phyloP scores from a whole-genome alignment of 495 filamentous ascomycete species.

The Hyaloscypha variabilis region DNA sequence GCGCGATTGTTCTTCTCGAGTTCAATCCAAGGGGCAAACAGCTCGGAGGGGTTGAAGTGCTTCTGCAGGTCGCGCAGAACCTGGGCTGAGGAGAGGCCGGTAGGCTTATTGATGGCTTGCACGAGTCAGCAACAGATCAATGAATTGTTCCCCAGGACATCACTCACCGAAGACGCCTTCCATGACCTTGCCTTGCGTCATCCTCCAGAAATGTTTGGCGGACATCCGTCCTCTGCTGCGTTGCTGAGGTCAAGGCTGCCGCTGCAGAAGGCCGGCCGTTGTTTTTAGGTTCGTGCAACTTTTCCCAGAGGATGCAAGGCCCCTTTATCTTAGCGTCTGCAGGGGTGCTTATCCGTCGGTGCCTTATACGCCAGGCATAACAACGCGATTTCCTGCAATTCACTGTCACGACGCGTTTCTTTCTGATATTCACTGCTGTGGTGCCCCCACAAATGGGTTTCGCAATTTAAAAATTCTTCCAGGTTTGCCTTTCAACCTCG shows the following conservation, averaged over 20 bases:
- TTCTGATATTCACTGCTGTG: neutral
- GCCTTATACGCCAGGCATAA: neutral
- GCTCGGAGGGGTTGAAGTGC: slow-evolving; percentile 76
- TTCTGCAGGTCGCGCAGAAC: slow-evolving; percentile 81
- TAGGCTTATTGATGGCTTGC: slow-evolving; percentile 89
- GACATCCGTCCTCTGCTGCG: slow-evolving; percentile 16
- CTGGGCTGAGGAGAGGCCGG: slow-evolving; percentile 81
- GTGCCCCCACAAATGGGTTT: neutral
- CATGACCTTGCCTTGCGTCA: slow-evolving; percentile 62
- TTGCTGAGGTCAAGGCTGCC: neutral
- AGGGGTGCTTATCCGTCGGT: neutral
- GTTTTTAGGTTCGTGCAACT: neutral
- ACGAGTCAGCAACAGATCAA: slow-evolving; percentile 12
- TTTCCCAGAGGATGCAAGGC: neutral
- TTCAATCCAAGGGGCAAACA: slow-evolving; percentile 75
- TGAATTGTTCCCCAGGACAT: slow-evolving; percentile 2
- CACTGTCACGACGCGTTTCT: neutral
- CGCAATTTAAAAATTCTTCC: neutral
- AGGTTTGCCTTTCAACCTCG: neutral
- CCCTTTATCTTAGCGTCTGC: neutral
- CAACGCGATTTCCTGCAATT: neutral
- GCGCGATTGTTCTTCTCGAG: slow-evolving; percentile 54
- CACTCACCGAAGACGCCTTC: slow-evolving; percentile 62
- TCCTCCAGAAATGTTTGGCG: slow-evolving; percentile 36
- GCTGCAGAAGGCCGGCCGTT: neutral